A percentile compares a stretch with the other conserved stretches of the same genome.
These are phyloP conservation scores for Linnemannia schmuckeri DNA, from an alignment of 192 early-diverging fungal species.

Conservation along the genomic window DNA sequence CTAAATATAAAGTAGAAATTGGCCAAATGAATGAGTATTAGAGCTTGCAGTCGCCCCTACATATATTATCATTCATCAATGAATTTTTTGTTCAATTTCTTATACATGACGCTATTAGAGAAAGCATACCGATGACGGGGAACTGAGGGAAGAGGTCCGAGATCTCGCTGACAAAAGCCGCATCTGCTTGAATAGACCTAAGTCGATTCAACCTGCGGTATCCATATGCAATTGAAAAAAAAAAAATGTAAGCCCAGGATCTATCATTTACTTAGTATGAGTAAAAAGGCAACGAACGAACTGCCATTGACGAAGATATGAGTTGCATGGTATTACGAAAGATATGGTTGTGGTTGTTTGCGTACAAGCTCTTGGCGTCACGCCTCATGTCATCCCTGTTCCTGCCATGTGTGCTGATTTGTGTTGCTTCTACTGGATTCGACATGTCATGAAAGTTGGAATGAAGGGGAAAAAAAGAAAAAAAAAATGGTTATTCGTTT, in stretches of 20 bases:
- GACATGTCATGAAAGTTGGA: conserved; percentile 15
- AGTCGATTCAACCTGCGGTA: conserved; percentile 77
- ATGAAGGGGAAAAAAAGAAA: conserved; percentile 2
- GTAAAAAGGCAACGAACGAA: not conserved
- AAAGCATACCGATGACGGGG: conserved; percentile 68
- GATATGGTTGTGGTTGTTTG: not conserved
- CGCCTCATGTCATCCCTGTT: conserved; percentile 51
- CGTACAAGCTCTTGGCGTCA: conserved; percentile 49
- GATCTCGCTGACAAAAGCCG: conserved; percentile 76
- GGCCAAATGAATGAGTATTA: not conserved
- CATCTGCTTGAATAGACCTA: conserved; percentile 82
- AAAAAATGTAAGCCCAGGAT: not conserved
- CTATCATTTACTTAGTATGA: not conserved
- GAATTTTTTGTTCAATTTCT: not conserved
- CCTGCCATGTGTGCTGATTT: conserved; percentile 27
- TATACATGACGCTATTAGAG: not conserved
- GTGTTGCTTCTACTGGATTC: conserved; percentile 12
- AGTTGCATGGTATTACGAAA: not conserved
- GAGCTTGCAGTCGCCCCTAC: not conserved
- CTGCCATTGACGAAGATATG: not conserved
- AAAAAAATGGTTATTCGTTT: conserved; percentile 6
- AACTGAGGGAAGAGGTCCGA: conserved; percentile 66
- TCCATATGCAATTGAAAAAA: not conserved
- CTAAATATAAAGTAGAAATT: conserved; percentile 17
- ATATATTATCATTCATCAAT: not conserved